A percentile compares a stretch with the other conserved stretches of the same genome.
Evolutionary conservation across 805 yeast genomes (phyloP).

Genomic region (Hanseniaspora thailandica): DNA sequence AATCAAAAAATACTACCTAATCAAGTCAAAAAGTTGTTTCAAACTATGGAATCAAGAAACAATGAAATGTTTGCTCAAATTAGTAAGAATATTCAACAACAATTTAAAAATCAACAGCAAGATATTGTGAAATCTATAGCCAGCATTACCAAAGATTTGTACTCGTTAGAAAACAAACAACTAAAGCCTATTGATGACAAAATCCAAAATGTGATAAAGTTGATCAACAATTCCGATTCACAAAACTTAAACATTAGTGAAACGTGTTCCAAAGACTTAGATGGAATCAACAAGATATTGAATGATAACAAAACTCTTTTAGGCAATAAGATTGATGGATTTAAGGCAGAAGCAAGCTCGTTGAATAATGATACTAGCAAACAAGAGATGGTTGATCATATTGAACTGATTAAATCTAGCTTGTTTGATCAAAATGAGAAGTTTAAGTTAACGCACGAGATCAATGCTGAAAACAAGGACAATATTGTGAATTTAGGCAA

Average conservation of each 20-base stretch:
- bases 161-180: slow-evolving; percentile 24
- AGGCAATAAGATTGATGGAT: not conserved
- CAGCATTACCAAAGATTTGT: slow-evolving; percentile 24
- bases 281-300: slow-evolving; percentile 18
- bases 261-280: slow-evolving; percentile 19
- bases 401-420: slow-evolving; percentile 1
- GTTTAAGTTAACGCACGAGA: not conserved
- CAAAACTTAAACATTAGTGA: slow-evolving; percentile 22
- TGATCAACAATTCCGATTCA: slow-evolving; percentile 28
- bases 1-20: slow-evolving; percentile 18
- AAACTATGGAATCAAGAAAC: slow-evolving; percentile 22
- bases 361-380: slow-evolving; percentile 4
- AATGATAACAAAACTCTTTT: slow-evolving; percentile 1
- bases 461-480: not conserved
- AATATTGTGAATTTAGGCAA: slow-evolving; percentile 9
- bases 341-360: not conserved
- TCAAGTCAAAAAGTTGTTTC: slow-evolving; percentile 22
- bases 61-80: slow-evolving; percentile 18
- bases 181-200: slow-evolving; percentile 25
- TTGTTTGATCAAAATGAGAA: not conserved
- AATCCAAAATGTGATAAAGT: slow-evolving; percentile 26
- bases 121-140: slow-evolving; percentile 23
- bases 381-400: not conserved
- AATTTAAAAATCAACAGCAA: slow-evolving; percentile 22
- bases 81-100: slow-evolving; percentile 21